Evolutionary conservation across 2,329 filamentous ascomycete genomes (phyloP), one percentile per base, ranked within the genome.

Genomic region (Xylaria sp.): DNA sequence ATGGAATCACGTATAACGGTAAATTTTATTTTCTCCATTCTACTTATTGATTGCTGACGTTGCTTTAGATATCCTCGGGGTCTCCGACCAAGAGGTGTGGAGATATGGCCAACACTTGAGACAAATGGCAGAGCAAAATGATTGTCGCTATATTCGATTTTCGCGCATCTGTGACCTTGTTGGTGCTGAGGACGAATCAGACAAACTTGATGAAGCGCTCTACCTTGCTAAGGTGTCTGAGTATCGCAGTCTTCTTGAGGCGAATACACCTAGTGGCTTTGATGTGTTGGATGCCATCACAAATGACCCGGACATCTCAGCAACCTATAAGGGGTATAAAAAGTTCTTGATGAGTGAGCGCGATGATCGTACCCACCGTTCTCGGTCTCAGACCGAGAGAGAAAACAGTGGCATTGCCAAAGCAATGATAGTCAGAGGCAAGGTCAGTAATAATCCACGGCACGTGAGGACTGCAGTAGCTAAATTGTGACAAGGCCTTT

Each of bases 1-100:
- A 65, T 53, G 63, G 63, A 3, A 65, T 65, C 15, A 65, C 60
- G 29, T 65, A 65, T 25, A 65, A 58, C 46, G 62, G 62, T 65
- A 58, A 15, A 1, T 11, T 9, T 3, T 3, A 11, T 17, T 1
- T 8, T 38, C 5, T 17, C 29, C 13, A 15, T 27, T 21, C 7
- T 40, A 3, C 6, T 11, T 11, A 11, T 15, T 4, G 23, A 31
- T 11, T 54, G 38, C 44, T 61, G 13, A 61, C 17, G 2, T 31
- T 19, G 9, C 31, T 27, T 4, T 33, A 65, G 63, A 65, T 47
- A 61, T 65, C 27, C 56, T 65, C 11, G 63, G 38, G 7, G 63
- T 65, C 15, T 63, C 63, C 0, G 63, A 65, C 15, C 33, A 63
- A 17, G 63, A 65, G 37, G 63, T 65, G 5, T 65, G 63, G 63